Percentiles rank a stretch among this genome's conserved stretches.
Conservation (phyloP, 208 protist species). For the Borovskyia barvae region DNA sequence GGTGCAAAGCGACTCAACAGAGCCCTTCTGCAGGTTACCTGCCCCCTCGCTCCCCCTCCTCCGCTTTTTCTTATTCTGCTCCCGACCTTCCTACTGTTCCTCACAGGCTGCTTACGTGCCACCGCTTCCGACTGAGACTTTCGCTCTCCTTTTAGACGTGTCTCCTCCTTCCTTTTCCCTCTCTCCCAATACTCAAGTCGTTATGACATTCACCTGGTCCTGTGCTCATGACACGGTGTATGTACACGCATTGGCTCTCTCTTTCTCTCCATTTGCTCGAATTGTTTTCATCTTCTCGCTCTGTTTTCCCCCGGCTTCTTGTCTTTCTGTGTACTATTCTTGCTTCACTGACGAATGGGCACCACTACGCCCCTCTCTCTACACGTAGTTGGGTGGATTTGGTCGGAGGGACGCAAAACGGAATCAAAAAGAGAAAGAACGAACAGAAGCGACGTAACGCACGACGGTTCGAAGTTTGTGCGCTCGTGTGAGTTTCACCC, state of each 20-base stretch:
- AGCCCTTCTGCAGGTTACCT: neutral
- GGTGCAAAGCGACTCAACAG: no score
- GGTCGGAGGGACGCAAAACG: no score
- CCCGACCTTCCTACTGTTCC: neutral
- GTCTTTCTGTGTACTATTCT: neutral
- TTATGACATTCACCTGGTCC: no score
- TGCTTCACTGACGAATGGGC: neutral
- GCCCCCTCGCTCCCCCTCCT: neutral
- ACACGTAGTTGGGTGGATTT: no score
- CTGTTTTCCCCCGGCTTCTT: neutral
- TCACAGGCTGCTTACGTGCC: no score
- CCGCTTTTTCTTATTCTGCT: neutral
- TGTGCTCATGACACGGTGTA: no score
- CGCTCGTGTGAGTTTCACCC: no score
- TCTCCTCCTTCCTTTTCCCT: neutral
- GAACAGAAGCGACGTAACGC: no score
- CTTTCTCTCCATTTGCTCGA: neutral
- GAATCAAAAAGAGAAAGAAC: neutral
- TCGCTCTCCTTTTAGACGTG: no score
- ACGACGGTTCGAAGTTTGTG: no score
- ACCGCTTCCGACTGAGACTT: no score
- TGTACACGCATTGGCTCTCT: neutral
- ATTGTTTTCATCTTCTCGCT: neutral
- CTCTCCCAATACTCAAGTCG: neutral
- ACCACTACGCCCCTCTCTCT: neutral